Evolutionary conservation across 2,329 filamentous ascomycete species (phyloP).

Genomic region (Aspergillus tamarii): DNA sequence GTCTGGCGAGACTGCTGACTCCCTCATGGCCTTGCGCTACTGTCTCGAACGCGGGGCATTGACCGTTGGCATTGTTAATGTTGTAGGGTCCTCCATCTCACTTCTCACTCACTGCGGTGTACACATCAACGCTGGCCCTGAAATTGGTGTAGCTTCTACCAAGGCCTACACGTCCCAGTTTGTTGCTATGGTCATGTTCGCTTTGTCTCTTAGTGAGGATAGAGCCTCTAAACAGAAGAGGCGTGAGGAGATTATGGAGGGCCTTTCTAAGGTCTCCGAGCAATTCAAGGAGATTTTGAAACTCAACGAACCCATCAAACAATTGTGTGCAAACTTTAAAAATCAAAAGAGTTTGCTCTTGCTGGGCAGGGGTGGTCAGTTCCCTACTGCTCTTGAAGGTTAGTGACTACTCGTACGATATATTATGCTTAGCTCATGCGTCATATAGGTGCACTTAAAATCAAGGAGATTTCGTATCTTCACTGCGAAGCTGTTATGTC

Average conservation of each 20-base stretch:
- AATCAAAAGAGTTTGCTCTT: constrained; percentile 95
- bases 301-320: constrained; percentile 91
- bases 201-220: constrained; percentile 92
- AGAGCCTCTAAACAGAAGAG: constrained; percentile 90
- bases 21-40: constrained; percentile 94
- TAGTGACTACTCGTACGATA: constrained; percentile 21
- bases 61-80: constrained; percentile 98
- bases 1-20: constrained; percentile 97
- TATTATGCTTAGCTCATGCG: constrained; percentile 16
- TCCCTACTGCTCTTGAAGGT: constrained; percentile 90
- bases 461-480: constrained; percentile 99
- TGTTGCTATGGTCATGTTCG: constrained; percentile 99
- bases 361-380: constrained; percentile 92
- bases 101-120: constrained; percentile 99
- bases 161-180: constrained; percentile 99
- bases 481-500: constrained; percentile 99
- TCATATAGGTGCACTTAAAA: constrained; percentile 78
- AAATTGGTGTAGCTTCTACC: constrained; percentile 98
- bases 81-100: constrained; percentile 97
- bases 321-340: constrained; percentile 91
- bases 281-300: constrained; percentile 93
- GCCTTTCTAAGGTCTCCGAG: constrained; percentile 80
- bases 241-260: constrained; percentile 94
- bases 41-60: constrained; percentile 96
- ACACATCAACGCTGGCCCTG: constrained; percentile 97